phyloP scores from a whole-genome alignment of 2,329 filamentous ascomycete species.

The Fusarium metavorans region DNA sequence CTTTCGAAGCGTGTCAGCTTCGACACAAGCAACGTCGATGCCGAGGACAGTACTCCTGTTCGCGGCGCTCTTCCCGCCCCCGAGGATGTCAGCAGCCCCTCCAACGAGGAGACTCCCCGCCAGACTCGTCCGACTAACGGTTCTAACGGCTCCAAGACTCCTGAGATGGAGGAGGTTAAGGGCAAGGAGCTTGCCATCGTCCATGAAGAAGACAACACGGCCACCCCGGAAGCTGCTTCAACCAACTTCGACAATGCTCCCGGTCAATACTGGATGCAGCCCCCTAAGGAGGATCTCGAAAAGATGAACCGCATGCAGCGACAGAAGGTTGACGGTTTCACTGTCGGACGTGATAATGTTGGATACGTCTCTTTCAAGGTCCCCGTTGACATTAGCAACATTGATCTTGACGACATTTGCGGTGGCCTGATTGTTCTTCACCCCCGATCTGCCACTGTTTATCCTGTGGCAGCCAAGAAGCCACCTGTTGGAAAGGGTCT shows the following conservation, averaged over 20 bases:
- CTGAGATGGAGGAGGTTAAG: constrained; percentile 78
- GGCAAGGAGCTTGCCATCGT: constrained; percentile 84
- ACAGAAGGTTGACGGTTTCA: constrained; percentile 78
- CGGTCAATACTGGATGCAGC: constrained; percentile 90
- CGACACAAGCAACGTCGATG: constrained; percentile 70
- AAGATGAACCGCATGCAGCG: constrained; percentile 85
- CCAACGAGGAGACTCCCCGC: constrained; percentile 57
- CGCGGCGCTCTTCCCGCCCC: constrained; percentile 52
- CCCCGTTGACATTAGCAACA: constrained; percentile 83
- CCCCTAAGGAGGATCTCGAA: constrained; percentile 78
- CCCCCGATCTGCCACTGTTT: constrained; percentile 87
- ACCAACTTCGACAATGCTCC: constrained; percentile 61
- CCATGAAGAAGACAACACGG: constrained; percentile 71
- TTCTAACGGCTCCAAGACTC: constrained; percentile 53
- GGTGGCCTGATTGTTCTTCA: constrained; percentile 81
- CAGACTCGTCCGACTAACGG: constrained; percentile 62
- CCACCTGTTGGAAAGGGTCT: constrained; percentile 87
- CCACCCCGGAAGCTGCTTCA: constrained; percentile 45
- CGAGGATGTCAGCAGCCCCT: constrained; percentile 45
- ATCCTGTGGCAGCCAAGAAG: constrained; percentile 80
- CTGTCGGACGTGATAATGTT: constrained; percentile 84
- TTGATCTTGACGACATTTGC: constrained; percentile 84
- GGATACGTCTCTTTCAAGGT: constrained; percentile 86
- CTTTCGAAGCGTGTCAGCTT: constrained; percentile 93
- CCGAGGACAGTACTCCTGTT: constrained; percentile 50